Evolutionary conservation across 2,329 filamentous ascomycete species (phyloP).

Genomic region (Bretziella fagacearum): DNA sequence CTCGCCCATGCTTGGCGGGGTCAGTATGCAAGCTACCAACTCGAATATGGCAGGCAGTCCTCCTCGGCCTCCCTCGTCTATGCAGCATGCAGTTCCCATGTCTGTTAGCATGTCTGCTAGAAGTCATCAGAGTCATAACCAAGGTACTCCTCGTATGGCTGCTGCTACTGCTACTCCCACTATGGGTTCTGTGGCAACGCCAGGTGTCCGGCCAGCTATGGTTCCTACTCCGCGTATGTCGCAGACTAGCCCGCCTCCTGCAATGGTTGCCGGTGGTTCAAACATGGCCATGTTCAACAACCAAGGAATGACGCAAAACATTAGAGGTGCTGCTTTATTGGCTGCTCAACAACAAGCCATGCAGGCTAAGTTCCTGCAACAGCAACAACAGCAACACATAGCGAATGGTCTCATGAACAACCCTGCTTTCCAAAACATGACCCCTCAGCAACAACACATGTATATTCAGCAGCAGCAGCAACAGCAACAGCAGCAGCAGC

Average conservation of each 20-base stretch:
- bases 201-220: conserved; percentile 35
- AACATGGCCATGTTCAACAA: conserved; percentile 26
- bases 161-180: conserved; percentile 43
- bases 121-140: conserved; percentile 49
- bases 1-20: conserved; percentile 45
- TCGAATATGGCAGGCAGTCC: conserved; percentile 55
- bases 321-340: conserved; percentile 27
- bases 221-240: conserved; percentile 43
- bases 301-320: not conserved
- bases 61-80: conserved; percentile 47
- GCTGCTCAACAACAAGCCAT: conserved; percentile 24
- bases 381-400: conserved; percentile 28
- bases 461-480: conserved; percentile 18
- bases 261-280: conserved; percentile 36
- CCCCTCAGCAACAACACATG: conserved; percentile 22
- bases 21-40: conserved; percentile 46
- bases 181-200: conserved; percentile 38
- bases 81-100: conserved; percentile 44
- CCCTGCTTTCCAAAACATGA: conserved; percentile 20
- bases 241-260: conserved; percentile 44
- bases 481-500: conserved; percentile 22
- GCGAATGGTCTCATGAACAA: conserved; percentile 23
- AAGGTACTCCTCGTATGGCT: conserved; percentile 45
- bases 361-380: conserved; percentile 29
- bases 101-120: conserved; percentile 45